These are phyloP conservation scores for Conticribra guillardii DNA, from an alignment of 108 stramenopile species.

Conservation along the genomic window DNA sequence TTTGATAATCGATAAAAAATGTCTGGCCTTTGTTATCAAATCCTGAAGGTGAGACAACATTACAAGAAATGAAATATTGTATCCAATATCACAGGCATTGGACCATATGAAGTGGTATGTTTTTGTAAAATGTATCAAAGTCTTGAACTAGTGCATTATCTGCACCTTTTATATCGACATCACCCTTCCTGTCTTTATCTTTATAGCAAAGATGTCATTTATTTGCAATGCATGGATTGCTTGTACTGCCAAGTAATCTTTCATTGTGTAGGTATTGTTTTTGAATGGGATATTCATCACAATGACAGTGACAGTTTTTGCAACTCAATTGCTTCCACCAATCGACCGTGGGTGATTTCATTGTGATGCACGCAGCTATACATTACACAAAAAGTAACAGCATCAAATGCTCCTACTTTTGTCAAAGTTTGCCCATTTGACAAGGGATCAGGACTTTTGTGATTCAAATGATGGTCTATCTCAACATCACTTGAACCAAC, in stretches of 20 bases:
- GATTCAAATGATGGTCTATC: slow-evolving; percentile 11
- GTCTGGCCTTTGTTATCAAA: slow-evolving; percentile 11
- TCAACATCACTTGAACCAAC: slow-evolving; percentile 43
- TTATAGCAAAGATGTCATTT: too few relatives aligned
- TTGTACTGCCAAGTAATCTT: slow-evolving; percentile 19
- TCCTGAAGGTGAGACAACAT: not conserved
- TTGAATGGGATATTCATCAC: slow-evolving; percentile 47
- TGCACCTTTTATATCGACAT: too few relatives aligned
- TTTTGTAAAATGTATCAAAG: slow-evolving; percentile 22
- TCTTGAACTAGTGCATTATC: slow-evolving; percentile 39
- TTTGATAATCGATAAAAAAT: slow-evolving; percentile 35
- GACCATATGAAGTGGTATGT: too few relatives aligned
- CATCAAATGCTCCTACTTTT: slow-evolving; percentile 28
- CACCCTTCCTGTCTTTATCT: too few relatives aligned
- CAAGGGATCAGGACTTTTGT: not conserved
- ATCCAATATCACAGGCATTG: too few relatives aligned
- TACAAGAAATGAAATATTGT: slow-evolving; percentile 15
- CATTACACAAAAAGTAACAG: slow-evolving; percentile 40
- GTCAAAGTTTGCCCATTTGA: not conserved
- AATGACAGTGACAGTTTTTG: slow-evolving; percentile 40
- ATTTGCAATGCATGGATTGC: slow-evolving; percentile 32
- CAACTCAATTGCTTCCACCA: slow-evolving; percentile 41
- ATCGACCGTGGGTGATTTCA: slow-evolving; percentile 26
- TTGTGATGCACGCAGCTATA: slow-evolving; percentile 52
- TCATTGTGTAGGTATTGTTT: slow-evolving; percentile 44